Percentiles rank a stretch among this genome's conserved stretches.
Evolutionary conservation across 78 protist genomes (phyloP).

Genomic region (Bodo saltans): DNA sequence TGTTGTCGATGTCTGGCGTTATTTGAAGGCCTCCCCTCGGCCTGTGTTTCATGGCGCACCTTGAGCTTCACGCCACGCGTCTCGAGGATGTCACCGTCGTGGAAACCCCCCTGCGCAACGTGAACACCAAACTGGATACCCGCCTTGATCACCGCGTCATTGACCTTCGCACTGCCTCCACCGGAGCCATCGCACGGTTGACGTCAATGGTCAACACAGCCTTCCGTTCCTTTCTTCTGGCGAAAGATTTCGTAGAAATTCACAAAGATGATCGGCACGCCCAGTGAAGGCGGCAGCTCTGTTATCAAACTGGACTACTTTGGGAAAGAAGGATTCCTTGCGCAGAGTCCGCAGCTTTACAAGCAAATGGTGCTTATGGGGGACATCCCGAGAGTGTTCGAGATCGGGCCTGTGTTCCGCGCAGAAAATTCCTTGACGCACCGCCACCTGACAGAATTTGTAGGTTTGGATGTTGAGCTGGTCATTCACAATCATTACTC

Average conservation of each 20-base stretch:
- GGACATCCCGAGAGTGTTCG: slow-evolving; percentile 92
- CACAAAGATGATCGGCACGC: slow-evolving; percentile 88
- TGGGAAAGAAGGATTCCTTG: slow-evolving; percentile 70
- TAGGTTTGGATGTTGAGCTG: slow-evolving; percentile 98
- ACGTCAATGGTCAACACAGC: slow-evolving; percentile 61
- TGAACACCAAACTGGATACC: slow-evolving; percentile 56
- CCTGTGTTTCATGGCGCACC: slow-evolving; percentile 56
- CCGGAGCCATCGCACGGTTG: slow-evolving; percentile 83
- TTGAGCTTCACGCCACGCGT: slow-evolving; percentile 61
- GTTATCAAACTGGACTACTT: slow-evolving; percentile 90
- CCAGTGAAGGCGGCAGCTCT: slow-evolving; percentile 94
- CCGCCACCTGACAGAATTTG: slow-evolving; percentile 97
- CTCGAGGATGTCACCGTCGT: slow-evolving; percentile 30
- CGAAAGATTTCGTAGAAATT: slow-evolving; percentile 84
- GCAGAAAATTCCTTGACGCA: slow-evolving; percentile 95
- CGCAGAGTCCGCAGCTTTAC: slow-evolving; percentile 98
- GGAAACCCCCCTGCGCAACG: slow-evolving; percentile 62
- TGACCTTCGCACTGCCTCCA: slow-evolving; percentile 86
- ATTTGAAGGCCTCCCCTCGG: slow-evolving; percentile 24
- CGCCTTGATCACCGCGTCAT: slow-evolving; percentile 82
- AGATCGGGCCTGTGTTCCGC: slow-evolving; percentile 94
- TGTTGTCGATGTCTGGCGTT: slow-evolving; percentile 66
- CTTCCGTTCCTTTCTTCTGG: slow-evolving; percentile 60
- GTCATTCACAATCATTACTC: slow-evolving; percentile 79
- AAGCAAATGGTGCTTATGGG: slow-evolving; percentile 96